Percentiles rank a stretch among this genome's conserved stretches.
Conservation (phyloP, 805 yeast species). For the Isabelozyma pseudorhagii region DNA sequence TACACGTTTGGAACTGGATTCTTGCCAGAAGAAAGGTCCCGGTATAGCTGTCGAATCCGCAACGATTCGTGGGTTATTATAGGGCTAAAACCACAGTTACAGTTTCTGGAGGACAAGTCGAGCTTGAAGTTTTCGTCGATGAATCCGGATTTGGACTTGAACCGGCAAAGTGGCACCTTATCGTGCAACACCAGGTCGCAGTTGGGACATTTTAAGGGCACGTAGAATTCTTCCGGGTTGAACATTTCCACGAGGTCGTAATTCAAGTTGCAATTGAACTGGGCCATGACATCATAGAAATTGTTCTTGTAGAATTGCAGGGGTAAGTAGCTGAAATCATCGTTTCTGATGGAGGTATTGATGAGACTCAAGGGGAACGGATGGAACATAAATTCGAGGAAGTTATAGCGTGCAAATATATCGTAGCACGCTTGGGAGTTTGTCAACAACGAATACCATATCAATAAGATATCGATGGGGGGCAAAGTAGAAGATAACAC, state of each 20-base stretch:
- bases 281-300: slow-evolving; percentile 5
- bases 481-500: slow-evolving; percentile 9
- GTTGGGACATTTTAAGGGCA: slow-evolving; percentile 10
- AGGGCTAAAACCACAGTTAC: slow-evolving; percentile 4
- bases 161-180: slow-evolving; percentile 8
- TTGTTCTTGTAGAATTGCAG: slow-evolving; percentile 1
- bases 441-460: slow-evolving; percentile 21
- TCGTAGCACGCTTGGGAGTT: slow-evolving; percentile 15
- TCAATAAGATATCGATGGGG: slow-evolving; percentile 20
- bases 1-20: not conserved
- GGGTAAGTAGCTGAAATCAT: slow-evolving; percentile 10
- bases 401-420: slow-evolving; percentile 10
- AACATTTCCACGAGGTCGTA: slow-evolving; percentile 1
- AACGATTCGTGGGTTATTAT: slow-evolving; percentile 11
- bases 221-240: slow-evolving; percentile 1
- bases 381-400: slow-evolving; percentile 10
- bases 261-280: slow-evolving; percentile 1
- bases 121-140: slow-evolving; percentile 8
- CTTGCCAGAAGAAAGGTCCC: slow-evolving; percentile 4
- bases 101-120: not conserved
- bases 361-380: slow-evolving; percentile 16
- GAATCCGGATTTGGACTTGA: slow-evolving; percentile 8
- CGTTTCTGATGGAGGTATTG: slow-evolving; percentile 5
- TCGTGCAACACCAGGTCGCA: slow-evolving; percentile 7
- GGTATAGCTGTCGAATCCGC: slow-evolving; percentile 11